phyloP scores from a whole-genome alignment of 2,329 filamentous ascomycete genomes.

The Colletotrichum spaethianum region DNA sequence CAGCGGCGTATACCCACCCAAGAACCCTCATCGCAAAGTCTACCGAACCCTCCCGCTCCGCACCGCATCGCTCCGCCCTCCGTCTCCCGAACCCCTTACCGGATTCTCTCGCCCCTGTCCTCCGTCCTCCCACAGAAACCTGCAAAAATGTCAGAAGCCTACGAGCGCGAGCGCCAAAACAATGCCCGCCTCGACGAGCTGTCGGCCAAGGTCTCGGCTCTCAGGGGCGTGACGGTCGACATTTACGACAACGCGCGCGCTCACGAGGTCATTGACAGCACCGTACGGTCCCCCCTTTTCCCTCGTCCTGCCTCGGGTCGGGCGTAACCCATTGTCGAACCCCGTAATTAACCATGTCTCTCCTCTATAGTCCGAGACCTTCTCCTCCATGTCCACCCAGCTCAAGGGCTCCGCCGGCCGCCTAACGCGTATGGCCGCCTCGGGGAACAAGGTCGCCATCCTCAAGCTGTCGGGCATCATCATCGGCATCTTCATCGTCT shows the following conservation, averaged over 20 bases:
- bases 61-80: not conserved
- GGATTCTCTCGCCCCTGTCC: not conserved
- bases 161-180: slow-evolving; percentile 90
- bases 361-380: slow-evolving; percentile 81
- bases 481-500: slow-evolving; percentile 77
- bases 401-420: slow-evolving; percentile 88
- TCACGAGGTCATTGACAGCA: slow-evolving; percentile 90
- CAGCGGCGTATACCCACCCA: not conserved
- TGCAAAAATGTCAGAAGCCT: slow-evolving; percentile 78
- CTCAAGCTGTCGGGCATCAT: slow-evolving; percentile 91
- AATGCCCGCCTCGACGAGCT: slow-evolving; percentile 94
- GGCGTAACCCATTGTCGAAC: not conserved
- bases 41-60: not conserved
- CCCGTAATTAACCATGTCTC: not conserved
- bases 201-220: slow-evolving; percentile 88
- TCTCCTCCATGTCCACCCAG: slow-evolving; percentile 86
- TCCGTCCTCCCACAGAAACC: not conserved
- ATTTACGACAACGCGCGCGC: slow-evolving; percentile 97
- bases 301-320: not conserved
- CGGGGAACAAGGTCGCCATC: slow-evolving; percentile 91
- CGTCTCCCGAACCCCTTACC: not conserved
- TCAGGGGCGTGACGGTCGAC: slow-evolving; percentile 94
- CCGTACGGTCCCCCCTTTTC: slow-evolving; percentile 67
- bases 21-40: not conserved
- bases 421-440: slow-evolving; percentile 89